phyloP scores from a whole-genome alignment of 2,329 filamentous ascomycete species.

The Pseudogymnoascus sp. region DNA sequence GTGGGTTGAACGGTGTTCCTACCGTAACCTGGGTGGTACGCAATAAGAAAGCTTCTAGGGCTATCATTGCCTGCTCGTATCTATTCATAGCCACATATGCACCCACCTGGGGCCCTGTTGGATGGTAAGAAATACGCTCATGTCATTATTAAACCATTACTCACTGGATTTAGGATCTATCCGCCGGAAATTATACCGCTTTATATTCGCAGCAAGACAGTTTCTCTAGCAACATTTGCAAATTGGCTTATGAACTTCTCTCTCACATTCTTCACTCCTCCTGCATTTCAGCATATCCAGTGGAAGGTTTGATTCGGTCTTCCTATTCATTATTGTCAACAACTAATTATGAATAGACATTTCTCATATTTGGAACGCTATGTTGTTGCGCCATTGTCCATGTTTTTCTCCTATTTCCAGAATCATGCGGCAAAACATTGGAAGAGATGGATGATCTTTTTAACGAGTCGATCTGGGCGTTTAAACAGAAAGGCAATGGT shows the following conservation, averaged over 20 bases:
- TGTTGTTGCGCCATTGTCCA: conserved; percentile 58
- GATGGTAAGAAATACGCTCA: conserved; percentile 22
- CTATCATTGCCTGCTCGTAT: conserved; percentile 60
- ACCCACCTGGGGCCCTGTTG: conserved; percentile 39
- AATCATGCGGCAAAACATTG: conserved; percentile 61
- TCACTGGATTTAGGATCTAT: conserved; percentile 31
- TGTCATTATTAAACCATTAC: not conserved
- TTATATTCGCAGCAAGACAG: conserved; percentile 59
- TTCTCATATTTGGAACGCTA: conserved; percentile 67
- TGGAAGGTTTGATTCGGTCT: conserved; percentile 30
- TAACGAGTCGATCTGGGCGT: conserved; percentile 27
- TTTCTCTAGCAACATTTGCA: conserved; percentile 61
- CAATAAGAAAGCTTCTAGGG: conserved; percentile 45
- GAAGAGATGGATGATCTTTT: conserved; percentile 69
- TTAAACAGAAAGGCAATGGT: not conserved
- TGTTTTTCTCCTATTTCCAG: conserved; percentile 53
- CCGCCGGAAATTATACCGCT: conserved; percentile 58
- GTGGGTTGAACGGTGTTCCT: conserved; percentile 3
- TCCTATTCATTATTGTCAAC: not conserved
- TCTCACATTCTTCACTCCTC: conserved; percentile 41
- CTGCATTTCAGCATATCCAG: conserved; percentile 42
- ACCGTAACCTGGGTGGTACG: conserved; percentile 43
- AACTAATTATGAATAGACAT: conserved; percentile 33
- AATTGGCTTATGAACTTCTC: conserved; percentile 69
- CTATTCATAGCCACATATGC: conserved; percentile 61